These are phyloP conservation scores for Ophiorrhiza pumila DNA, from an alignment of 257 asterid genomes.

Conservation along the genomic window DNA sequence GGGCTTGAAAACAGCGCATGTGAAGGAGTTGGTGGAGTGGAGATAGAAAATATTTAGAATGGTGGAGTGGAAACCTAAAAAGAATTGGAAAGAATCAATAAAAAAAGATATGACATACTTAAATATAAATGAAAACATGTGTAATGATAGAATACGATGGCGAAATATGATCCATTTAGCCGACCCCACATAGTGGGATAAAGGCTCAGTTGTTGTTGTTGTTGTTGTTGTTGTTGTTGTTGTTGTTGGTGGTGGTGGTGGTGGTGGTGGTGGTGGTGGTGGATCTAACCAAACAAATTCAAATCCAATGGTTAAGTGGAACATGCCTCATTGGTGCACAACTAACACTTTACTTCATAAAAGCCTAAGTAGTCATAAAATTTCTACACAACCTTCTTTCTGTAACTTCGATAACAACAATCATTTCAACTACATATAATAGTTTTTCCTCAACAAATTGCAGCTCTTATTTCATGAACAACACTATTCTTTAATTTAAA, in stretches of 20 bases:
- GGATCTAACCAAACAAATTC: not conserved
- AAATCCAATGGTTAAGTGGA: not conserved
- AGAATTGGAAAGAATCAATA: too few species aligned
- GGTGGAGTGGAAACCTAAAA: too few species aligned
- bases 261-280: too few species aligned
- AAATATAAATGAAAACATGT: too few species aligned
- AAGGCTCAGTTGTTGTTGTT: too few species aligned
- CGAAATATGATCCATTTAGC: too few species aligned
- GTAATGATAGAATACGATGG: too few species aligned
- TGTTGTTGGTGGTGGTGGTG: too few species aligned
- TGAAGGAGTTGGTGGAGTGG: not conserved
- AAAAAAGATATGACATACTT: too few species aligned
- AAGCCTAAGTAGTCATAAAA: not conserved
- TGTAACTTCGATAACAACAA: not conserved
- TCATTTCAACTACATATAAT: not conserved
- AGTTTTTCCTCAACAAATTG: slow-evolving; percentile 4
- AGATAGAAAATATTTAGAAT: too few species aligned
- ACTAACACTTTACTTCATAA: not conserved
- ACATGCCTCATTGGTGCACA: not conserved
- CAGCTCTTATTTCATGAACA: not conserved
- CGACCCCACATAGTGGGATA: too few species aligned
- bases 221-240: too few species aligned
- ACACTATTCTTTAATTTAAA: not conserved
- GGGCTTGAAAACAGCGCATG: not conserved
- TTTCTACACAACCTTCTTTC: not conserved